phyloP scores from a whole-genome alignment of 148 eudicot genomes.

The Selenicereus undatus region DNA sequence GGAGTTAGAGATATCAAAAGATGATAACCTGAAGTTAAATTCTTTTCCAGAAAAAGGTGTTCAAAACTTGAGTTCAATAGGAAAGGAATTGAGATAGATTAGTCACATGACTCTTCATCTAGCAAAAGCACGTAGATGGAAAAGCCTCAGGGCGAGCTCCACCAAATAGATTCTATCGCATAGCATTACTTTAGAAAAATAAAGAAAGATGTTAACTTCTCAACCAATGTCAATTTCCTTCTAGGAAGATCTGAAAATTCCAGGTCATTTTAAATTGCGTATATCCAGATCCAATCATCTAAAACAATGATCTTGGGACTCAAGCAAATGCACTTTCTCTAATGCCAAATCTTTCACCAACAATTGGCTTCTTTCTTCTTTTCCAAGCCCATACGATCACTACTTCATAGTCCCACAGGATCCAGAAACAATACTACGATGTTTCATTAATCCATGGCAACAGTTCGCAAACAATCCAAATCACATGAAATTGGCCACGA shows the following conservation, averaged over 20 bases:
- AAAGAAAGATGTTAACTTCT: background rate
- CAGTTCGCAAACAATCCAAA: constrained; percentile 1
- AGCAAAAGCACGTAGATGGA: background rate
- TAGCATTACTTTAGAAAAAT: background rate
- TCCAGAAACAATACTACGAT: background rate
- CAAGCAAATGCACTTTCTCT: background rate
- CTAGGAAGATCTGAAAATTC: background rate
- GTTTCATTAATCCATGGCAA: background rate
- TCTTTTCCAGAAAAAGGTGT: background rate
- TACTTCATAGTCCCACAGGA: background rate
- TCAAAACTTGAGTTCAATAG: background rate
- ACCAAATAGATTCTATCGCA: background rate
- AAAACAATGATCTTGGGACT: background rate
- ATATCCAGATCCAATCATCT: constrained; percentile 18
- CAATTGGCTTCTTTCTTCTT: too few relatives aligned
- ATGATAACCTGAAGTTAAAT: background rate
- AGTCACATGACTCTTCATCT: background rate
- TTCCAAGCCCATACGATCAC: background rate
- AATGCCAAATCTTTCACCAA: background rate
- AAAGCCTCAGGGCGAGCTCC: background rate
- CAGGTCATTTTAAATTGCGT: background rate
- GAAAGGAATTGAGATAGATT: background rate
- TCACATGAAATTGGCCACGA: background rate
- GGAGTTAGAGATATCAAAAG: background rate
- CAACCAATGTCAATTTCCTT: background rate